phyloP scores from a whole-genome alignment of 768 basidiomycete genomes.

The Boletales sp. region DNA sequence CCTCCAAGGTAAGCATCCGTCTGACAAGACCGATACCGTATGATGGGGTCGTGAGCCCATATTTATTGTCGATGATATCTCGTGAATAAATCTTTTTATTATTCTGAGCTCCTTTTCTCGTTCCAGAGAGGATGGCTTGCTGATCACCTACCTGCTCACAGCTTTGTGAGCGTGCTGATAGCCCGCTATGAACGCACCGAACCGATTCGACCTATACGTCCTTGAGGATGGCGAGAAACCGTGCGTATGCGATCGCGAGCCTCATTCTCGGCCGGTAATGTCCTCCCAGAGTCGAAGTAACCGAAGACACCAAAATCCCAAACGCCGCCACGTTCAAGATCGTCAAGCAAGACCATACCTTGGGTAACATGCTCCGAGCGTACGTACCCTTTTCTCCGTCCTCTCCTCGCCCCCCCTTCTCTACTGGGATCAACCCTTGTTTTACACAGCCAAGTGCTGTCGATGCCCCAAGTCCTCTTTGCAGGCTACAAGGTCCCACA shows the following conservation, averaged over 20 bases:
- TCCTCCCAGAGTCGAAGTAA: conserved; percentile 72
- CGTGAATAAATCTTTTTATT: conserved; percentile 46
- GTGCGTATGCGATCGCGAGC: conserved; percentile 50
- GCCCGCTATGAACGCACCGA: conserved; percentile 83
- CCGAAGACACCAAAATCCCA: conserved; percentile 95
- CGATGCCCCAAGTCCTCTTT: conserved; percentile 85
- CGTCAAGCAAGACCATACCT: conserved; percentile 95
- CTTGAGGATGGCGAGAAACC: conserved; percentile 91
- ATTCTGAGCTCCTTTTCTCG: conserved; percentile 37
- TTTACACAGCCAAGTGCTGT: conserved; percentile 73
- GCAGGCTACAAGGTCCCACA: conserved; percentile 99
- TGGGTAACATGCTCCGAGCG: conserved; percentile 96
- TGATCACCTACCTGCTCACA: conserved; percentile 7
- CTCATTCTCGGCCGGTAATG: conserved; percentile 1
- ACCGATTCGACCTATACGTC: conserved; percentile 86
- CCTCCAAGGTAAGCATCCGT: conserved; percentile 17
- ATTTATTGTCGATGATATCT: conserved; percentile 73
- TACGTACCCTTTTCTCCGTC: conserved; percentile 38
- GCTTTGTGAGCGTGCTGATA: neutral
- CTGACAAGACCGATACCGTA: conserved; percentile 8
- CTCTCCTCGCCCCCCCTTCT: neutral
- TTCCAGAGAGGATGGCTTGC: neutral
- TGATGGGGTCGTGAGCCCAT: conserved; percentile 49
- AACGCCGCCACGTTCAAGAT: conserved; percentile 95
- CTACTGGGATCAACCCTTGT: conserved; percentile 5